Base-by-base conservation (phyloP, 2,329 filamentous ascomycete species). In the Chalaropsis ovoidea region DNA sequence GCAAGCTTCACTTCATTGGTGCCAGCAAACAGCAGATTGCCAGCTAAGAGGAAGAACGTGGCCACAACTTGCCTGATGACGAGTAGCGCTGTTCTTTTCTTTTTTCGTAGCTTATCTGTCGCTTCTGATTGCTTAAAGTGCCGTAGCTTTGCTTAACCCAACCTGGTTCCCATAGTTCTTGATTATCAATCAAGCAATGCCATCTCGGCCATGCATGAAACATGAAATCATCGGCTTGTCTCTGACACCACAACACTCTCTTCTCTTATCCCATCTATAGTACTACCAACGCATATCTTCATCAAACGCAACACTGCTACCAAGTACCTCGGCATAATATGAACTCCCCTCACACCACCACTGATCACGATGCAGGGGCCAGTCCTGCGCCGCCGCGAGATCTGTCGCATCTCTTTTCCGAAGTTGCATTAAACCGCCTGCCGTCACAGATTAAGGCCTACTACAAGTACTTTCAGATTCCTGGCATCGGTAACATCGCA, bases 391-490 rank as follows among this genome's bases (percentile, higher is more conserved):
- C 69, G 66, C 90, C 92, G 5, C 77, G 85, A 70, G 88, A 96
- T 74, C 79, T 96, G 68, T 87, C 85, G 70, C 89, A 96, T 73
- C 87, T 92, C 73, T 87, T 86, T 70, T 92, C 89, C 0, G 79
- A 83, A 66, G 80, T 84, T 56, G 87, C 90, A 61, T 86, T 81
- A 71, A 81, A 82, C 60, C 82, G 90, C 8, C 70, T 78, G 6
- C 78, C 82, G 6, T 94, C 86, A 72, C 78, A 78, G 54, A 81
- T 95, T 74, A 96, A 96, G 78, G 72, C 81, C 45, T 90, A 92
- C 74, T 96, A 96, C 79, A 90, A 90, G 75, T 95, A 89, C 76
- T 94, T 94, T 71, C 69, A 73, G 69, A 83, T 85, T 63, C 83
- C 83, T 0, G 81, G 81, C n/a, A 82, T 86, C 68, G 79, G 77